Evolutionary conservation across 2,329 filamentous ascomycete genomes (phyloP).

Genomic region (Colletotrichum camelliae): DNA sequence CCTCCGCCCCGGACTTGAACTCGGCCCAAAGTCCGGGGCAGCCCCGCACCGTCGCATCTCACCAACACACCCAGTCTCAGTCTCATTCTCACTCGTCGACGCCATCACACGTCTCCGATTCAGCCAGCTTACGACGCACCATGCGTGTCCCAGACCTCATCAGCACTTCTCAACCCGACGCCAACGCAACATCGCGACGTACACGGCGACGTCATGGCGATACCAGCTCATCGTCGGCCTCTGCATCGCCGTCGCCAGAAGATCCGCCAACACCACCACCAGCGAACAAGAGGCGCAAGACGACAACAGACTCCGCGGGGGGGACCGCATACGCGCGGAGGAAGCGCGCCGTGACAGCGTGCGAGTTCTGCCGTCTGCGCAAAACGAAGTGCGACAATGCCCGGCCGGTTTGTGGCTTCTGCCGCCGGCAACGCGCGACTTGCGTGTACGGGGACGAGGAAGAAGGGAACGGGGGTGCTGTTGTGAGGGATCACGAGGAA

Average conservation of each 20-base stretch:
- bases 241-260: neutral
- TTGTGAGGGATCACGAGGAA: neutral
- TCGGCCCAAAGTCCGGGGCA: neutral
- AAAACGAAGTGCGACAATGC: constrained; percentile 4
- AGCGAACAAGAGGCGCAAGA: neutral
- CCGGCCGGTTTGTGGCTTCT: constrained; percentile 4
- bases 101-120: neutral
- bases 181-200: neutral
- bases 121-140: neutral
- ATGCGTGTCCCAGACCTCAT: constrained; percentile 5
- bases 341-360: constrained; percentile 9
- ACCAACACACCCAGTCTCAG: neutral
- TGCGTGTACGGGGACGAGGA: constrained; percentile 11
- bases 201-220: neutral
- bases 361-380: constrained; percentile 12
- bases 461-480: neutral
- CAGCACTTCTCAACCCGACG: neutral
- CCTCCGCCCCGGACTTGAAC: neutral
- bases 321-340: neutral
- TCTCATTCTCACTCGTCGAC: neutral
- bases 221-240: neutral
- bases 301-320: fast-evolving
- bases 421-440: neutral
- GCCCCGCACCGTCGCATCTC: neutral
- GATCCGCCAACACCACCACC: neutral